A percentile compares a stretch with the other conserved stretches of the same genome.
Evolutionary conservation across 208 protist genomes (phyloP).

Genomic region (Leishmania lainsoni): DNA sequence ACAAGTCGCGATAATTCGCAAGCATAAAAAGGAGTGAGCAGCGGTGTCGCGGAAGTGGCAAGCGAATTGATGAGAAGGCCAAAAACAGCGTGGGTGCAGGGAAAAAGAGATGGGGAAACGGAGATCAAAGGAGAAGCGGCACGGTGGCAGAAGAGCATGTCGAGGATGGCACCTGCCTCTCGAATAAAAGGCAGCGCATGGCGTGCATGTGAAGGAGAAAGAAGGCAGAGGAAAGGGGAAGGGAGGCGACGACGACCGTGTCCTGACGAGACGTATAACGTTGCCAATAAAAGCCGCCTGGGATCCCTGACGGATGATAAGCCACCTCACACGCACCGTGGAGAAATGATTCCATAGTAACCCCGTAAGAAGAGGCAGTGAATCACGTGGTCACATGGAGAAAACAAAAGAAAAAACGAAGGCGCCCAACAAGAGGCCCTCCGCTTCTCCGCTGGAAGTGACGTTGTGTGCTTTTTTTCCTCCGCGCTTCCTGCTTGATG

Average conservation of each 20-base stretch:
- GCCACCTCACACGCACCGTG: neutral
- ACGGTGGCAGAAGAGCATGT: conserved; percentile 8
- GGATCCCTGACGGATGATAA: neutral
- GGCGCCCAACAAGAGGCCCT: neutral
- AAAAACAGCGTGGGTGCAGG: neutral
- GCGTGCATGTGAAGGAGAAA: conserved; percentile 16
- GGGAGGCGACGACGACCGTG: neutral
- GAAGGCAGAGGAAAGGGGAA: conserved; percentile 25
- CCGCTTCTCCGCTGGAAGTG: neutral
- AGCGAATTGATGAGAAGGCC: neutral
- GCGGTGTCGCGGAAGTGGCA: neutral
- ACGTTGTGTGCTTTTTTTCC: neutral
- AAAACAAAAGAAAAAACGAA: neutral
- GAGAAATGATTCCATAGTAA: neutral
- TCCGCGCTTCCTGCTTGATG: neutral
- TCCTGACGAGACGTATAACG: neutral
- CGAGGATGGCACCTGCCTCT: neutral
- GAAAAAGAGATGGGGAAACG: neutral
- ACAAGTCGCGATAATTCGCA: neutral
- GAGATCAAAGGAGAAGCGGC: neutral
- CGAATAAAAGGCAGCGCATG: conserved; percentile 3
- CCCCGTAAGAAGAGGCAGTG: neutral
- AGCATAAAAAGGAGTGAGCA: neutral
- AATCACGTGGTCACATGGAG: neutral
- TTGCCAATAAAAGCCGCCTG: neutral